phyloP scores from a whole-genome alignment of 257 asterid genomes.

The Ocimum tenuiflorum region DNA sequence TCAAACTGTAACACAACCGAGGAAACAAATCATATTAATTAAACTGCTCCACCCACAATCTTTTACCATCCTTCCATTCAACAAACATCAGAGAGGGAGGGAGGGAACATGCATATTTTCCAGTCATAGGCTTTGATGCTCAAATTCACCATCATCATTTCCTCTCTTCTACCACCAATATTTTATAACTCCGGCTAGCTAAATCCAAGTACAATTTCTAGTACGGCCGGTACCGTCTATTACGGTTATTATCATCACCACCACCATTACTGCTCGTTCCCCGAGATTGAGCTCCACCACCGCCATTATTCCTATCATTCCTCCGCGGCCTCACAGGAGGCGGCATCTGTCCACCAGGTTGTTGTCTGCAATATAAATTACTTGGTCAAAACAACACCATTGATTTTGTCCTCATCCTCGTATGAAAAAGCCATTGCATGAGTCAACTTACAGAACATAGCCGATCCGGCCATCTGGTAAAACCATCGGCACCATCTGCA shows the following conservation, averaged over 20 bases:
- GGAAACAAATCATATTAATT: too few relatives aligned
- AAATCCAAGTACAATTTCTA: slow-evolving; percentile 35
- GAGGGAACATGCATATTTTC: too few relatives aligned
- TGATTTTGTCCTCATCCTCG: neutral
- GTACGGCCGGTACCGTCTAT: slow-evolving; percentile 77
- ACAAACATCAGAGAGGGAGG: neutral
- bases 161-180: slow-evolving; percentile 4
- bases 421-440: neutral
- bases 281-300: slow-evolving; percentile 45
- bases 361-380: slow-evolving; percentile 50
- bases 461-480: slow-evolving; percentile 96
- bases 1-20: too few relatives aligned
- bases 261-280: slow-evolving; percentile 47
- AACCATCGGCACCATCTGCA: slow-evolving; percentile 99
- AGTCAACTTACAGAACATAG: slow-evolving; percentile 81
- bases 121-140: slow-evolving; percentile 1
- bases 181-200: slow-evolving; percentile 2
- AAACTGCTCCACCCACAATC: too few relatives aligned
- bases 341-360: slow-evolving; percentile 84
- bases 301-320: slow-evolving; percentile 62
- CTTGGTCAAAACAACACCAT: neutral
- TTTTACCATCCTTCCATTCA: neutral
- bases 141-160: slow-evolving; percentile 6
- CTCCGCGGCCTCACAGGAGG: slow-evolving; percentile 66
- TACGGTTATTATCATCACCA: slow-evolving; percentile 49